Evolutionary conservation across 768 basidiomycete genomes (phyloP), one percentile per base, ranked within the genome.

Genomic region (Tulasnella sp.): DNA sequence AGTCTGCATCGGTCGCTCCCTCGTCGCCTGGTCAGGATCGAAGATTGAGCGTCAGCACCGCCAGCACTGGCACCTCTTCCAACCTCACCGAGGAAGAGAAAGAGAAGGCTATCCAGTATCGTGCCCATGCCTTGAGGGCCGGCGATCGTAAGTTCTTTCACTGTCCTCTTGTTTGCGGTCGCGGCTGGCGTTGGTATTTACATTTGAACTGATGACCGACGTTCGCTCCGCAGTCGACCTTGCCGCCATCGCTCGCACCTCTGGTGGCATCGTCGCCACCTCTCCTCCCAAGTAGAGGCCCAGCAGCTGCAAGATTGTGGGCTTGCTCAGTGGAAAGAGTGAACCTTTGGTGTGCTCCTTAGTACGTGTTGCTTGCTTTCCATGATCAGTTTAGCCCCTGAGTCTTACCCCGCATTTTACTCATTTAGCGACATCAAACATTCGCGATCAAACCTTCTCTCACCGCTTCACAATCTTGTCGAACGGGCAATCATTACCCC

Each of bases 161-260:
- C 11, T 41, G 42, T 34, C 2, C 17, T 8, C n/a, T 29, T 34
- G 41, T 38, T 49, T 5, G 3, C 45, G 22, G 29, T 8, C 17
- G 49, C n/a, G 5, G 10, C 29, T 30, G 22, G 51, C n/a, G n/a
- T 21, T 38, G 25, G n/a, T 7, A 7, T 5, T 50, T 41, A 31
- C 46, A 30, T 22, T 55, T 61, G 53, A 34, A 55, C 38, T 55
- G 22, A 34, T 43, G 53, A 55, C 53, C 38, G 41, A 55, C 41
- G 38, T 24, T 21, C 53, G 19, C 22, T 31, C 51, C 34, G 21
- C 59, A 61, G 60, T 61, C 34, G 60, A 61, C 29, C 60, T 61
- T 44, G 25, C 17, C 45, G 15, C 60, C 34, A 61, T 61, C 60
- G 60, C 60, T 25, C 60, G 60, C 54, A 61, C 60, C 17, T 61